Conservation (phyloP, 352 stramenopile genomes). For the Phytophthora macrochlamydospora region DNA sequence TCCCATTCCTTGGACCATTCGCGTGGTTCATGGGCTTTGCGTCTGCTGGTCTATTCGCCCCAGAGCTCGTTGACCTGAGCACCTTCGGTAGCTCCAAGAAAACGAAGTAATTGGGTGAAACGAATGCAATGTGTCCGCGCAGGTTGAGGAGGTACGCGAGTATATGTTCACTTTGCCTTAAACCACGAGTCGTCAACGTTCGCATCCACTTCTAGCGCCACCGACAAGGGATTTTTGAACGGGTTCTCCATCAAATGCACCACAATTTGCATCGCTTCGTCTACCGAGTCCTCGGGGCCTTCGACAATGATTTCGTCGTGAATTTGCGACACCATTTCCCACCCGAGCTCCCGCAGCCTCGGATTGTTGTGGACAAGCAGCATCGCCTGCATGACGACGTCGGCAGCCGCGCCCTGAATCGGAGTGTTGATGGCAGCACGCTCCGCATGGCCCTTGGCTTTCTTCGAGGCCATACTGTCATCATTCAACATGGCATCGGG, state of each 20-base stretch:
- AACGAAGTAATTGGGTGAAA: slow-evolving; percentile 38
- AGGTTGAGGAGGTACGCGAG: no score
- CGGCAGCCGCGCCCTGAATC: slow-evolving; percentile 97
- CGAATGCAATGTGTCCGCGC: slow-evolving; percentile 75
- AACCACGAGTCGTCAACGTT: slow-evolving; percentile 99
- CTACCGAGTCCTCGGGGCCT: slow-evolving; percentile 95
- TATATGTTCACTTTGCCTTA: slow-evolving; percentile 94
- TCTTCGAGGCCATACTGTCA: slow-evolving; percentile 64
- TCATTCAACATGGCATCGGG: slow-evolving; percentile 90
- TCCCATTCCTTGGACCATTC: slow-evolving; percentile 69
- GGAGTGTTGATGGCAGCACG: slow-evolving; percentile 99
- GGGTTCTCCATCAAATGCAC: slow-evolving; percentile 98
- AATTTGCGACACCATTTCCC: slow-evolving; percentile 99
- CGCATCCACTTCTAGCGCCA: slow-evolving; percentile 93
- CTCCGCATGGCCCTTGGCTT: slow-evolving; percentile 87
- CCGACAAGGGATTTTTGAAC: slow-evolving; percentile 90
- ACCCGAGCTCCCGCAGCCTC: slow-evolving; percentile 94
- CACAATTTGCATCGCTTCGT: slow-evolving; percentile 89
- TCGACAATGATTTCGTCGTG: slow-evolving; percentile 99
- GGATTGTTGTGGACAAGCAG: slow-evolving; percentile 95
- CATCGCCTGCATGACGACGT: slow-evolving; percentile 99
- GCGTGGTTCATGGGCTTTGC: slow-evolving; percentile 76
- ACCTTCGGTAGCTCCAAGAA: slow-evolving; percentile 78
- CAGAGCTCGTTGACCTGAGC: slow-evolving; percentile 69
- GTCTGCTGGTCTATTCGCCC: slow-evolving; percentile 59